Conservation (phyloP, 2,329 filamentous ascomycete genomes). For the Zymoseptoria pseudotritici region DNA sequence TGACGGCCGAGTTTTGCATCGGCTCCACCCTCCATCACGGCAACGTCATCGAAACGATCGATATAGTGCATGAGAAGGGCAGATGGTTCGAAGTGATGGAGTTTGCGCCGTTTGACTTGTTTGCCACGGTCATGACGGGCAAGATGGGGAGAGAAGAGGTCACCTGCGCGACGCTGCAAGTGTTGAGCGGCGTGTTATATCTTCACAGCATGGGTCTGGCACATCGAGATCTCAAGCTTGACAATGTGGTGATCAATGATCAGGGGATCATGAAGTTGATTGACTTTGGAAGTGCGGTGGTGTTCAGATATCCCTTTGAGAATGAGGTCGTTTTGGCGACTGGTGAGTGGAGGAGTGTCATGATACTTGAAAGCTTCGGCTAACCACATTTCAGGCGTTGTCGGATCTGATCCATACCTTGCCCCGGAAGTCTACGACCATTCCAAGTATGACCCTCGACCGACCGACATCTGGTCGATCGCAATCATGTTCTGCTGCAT, state of each 20-base stretch:
- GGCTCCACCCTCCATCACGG: conserved; percentile 94
- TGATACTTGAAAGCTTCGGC: background rate
- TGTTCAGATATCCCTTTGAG: conserved; percentile 96
- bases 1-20: conserved; percentile 97
- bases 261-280: conserved; percentile 99
- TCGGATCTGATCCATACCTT: conserved; percentile 88
- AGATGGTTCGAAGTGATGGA: conserved; percentile 99
- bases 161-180: conserved; percentile 85
- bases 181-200: conserved; percentile 88
- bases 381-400: conserved; percentile 50
- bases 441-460: conserved; percentile 85
- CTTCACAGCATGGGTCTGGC: conserved; percentile 91
- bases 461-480: conserved; percentile 94
- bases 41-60: conserved; percentile 96
- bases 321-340: conserved; percentile 73
- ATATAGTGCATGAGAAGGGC: conserved; percentile 88
- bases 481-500: conserved; percentile 99
- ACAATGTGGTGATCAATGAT: conserved; percentile 96
- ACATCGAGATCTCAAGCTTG: conserved; percentile 89
- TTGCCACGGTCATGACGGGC: conserved; percentile 97
- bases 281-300: conserved; percentile 94
- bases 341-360: conserved; percentile 49
- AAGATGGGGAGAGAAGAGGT: conserved; percentile 92
- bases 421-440: conserved; percentile 95
- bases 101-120: conserved; percentile 90